Conservation (phyloP, 2,329 filamentous ascomycete species). For the Clonostachys rhizophaga region DNA sequence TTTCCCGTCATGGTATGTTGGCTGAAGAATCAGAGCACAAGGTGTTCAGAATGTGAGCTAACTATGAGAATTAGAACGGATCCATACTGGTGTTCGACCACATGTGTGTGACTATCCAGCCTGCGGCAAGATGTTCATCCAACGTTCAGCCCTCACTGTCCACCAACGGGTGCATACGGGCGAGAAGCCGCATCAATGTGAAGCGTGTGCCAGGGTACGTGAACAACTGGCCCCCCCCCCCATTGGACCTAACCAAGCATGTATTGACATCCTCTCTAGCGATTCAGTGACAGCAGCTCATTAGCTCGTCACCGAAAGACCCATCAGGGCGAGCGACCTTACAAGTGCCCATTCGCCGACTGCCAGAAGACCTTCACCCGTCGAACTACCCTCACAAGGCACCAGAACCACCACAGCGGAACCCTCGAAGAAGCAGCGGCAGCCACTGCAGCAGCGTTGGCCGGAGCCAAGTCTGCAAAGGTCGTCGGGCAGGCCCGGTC, state of each 20-base stretch:
- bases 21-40: neutral
- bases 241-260: neutral
- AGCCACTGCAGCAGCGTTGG: conserved; percentile 81
- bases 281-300: conserved; percentile 91
- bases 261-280: conserved; percentile 1
- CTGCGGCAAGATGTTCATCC: conserved; percentile 96
- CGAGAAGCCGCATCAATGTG: conserved; percentile 97
- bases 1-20: conserved; percentile 83
- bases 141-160: conserved; percentile 90
- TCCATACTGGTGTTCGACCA: conserved; percentile 85
- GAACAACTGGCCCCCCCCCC: neutral
- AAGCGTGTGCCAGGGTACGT: conserved; percentile 85
- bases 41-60: too few relatives aligned
- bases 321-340: conserved; percentile 91
- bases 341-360: conserved; percentile 95
- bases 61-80: conserved; percentile 64
- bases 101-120: conserved; percentile 86
- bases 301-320: conserved; percentile 90
- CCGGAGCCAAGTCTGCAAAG: conserved; percentile 40
- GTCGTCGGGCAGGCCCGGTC: conserved; percentile 48
- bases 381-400: conserved; percentile 87
- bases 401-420: conserved; percentile 93
- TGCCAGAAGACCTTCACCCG: conserved; percentile 98
- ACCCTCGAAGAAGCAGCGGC: conserved; percentile 91
- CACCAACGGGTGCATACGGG: conserved; percentile 95